Evolutionary conservation across 2,329 filamentous ascomycete species (phyloP), one percentile per base, ranked within the genome.

Genomic region (Clarireedia hainanense): DNA sequence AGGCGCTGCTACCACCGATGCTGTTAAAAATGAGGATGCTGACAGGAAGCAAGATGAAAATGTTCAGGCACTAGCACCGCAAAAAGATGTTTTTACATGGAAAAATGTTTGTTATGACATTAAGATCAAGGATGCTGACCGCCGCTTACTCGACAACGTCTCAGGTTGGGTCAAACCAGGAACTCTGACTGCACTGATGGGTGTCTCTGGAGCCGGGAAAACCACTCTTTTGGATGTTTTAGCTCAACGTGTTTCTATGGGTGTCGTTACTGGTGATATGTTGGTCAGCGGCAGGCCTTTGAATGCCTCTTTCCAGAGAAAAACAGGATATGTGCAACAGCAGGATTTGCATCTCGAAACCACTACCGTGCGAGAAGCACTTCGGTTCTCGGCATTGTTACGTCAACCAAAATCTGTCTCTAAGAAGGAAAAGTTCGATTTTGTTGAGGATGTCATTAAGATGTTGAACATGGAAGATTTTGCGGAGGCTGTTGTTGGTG

Each of bases 281-380:
- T 12, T 34, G 30, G 30, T 34, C 5, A 34, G 30, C 30, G 30
- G 30, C 2, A 24, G 40, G 24, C 54, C 67, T 1, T 63, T 69
- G 6, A 63, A 59, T 4, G 67, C 66, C 1, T 91, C 87, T 1
- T 96, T 96, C 79, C 91, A 95, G 70, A 86, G 91, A 60, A 94
- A 92, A 73, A 95, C 89, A 0, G 91, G 91, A 36, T 96, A 96
- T 63, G 91, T 92, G 40, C 89, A 96, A 68, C 91, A 96, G 70
- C 90, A 95, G 70, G 91, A 96, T 79, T 78, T 96, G 3, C 91
- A 96, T 69, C 76, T 95, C 39, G 79, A 86, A 51, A 95, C 90
- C 0, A 84, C 85, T 0, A 96, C 91, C 1, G 91, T 96, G 30
- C 85, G 91, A 47, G 91, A 96, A 72, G 89, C 90, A 12, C 77